A percentile compares a stretch with the other conserved stretches of the same genome.
Evolutionary conservation across 805 yeast species (phyloP).

Genomic region (Brettanomyces custersianus): DNA sequence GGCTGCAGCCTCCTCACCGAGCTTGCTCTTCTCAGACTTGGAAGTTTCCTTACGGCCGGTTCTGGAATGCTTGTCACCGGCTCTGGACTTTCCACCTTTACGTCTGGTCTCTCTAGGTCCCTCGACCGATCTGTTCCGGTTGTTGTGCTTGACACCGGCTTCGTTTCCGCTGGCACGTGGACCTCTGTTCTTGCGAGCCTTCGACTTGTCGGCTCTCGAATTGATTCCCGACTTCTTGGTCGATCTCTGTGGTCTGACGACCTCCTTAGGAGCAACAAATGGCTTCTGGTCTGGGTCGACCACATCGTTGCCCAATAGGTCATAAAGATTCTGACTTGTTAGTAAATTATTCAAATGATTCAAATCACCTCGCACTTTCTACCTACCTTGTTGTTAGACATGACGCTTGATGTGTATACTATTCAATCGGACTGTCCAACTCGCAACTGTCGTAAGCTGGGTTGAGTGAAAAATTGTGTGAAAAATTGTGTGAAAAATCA

Average conservation of each 20-base stretch:
- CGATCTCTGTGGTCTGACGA: conserved; percentile 74
- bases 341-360: conserved; percentile 1
- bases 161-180: conserved; percentile 79
- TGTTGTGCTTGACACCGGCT: conserved; percentile 70
- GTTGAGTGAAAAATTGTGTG: too few relatives aligned
- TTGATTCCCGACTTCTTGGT: conserved; percentile 81
- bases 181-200: conserved; percentile 63
- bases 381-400: neutral
- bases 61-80: conserved; percentile 81
- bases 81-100: conserved; percentile 39
- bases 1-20: conserved; percentile 72
- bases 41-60: conserved; percentile 75
- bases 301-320: conserved; percentile 81
- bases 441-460: too few relatives aligned
- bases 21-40: conserved; percentile 76
- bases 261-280: conserved; percentile 54
- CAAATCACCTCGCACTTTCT: neutral
- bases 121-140: conserved; percentile 58
- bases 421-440: neutral
- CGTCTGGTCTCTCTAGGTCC: conserved; percentile 41
- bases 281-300: conserved; percentile 59
- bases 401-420: too few relatives aligned
- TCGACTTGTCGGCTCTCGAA: conserved; percentile 70
- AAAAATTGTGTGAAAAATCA: too few relatives aligned
- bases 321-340: conserved; percentile 58